phyloP scores from a whole-genome alignment of 2,329 filamentous ascomycete genomes.

The Fusarium odoratissimum region DNA sequence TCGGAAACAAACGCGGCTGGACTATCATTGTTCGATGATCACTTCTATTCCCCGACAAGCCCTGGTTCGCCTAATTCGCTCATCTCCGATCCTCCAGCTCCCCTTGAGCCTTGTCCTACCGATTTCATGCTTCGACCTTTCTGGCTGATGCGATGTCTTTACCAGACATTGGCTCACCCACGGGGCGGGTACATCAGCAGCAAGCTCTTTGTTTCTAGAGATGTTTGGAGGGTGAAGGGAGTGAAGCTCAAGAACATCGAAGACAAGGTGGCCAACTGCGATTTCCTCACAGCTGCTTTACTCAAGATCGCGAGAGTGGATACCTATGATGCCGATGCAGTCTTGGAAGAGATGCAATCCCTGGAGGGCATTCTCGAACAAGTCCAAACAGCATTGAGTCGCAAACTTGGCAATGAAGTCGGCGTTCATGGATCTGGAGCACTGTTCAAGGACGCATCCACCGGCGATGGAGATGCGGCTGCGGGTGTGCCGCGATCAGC shows the following conservation, averaged over 20 bases:
- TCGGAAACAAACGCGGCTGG: slow-evolving; percentile 69
- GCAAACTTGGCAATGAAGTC: slow-evolving; percentile 93
- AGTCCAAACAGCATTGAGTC: slow-evolving; percentile 78
- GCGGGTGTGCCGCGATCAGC: slow-evolving; percentile 62
- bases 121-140: slow-evolving; percentile 93
- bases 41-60: slow-evolving; percentile 75
- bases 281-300: slow-evolving; percentile 88
- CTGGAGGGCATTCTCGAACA: slow-evolving; percentile 89
- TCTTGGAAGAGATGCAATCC: slow-evolving; percentile 93
- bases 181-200: slow-evolving; percentile 92
- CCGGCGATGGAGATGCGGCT: slow-evolving; percentile 58
- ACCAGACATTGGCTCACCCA: slow-evolving; percentile 91
- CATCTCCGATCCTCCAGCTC: slow-evolving; percentile 74
- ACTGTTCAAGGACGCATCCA: slow-evolving; percentile 78
- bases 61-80: slow-evolving; percentile 74
- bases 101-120: slow-evolving; percentile 91
- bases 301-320: slow-evolving; percentile 86
- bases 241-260: slow-evolving; percentile 93
- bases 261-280: slow-evolving; percentile 93
- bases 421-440: slow-evolving; percentile 79
- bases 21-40: slow-evolving; percentile 84
- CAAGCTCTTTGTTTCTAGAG: slow-evolving; percentile 89
- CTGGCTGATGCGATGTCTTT: slow-evolving; percentile 96
- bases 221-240: slow-evolving; percentile 93
- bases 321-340: slow-evolving; percentile 88